Percentiles rank a stretch among this genome's conserved stretches.
phyloP scores from a whole-genome alignment of 78 protist species.

The Dictyostelium citrinum region DNA sequence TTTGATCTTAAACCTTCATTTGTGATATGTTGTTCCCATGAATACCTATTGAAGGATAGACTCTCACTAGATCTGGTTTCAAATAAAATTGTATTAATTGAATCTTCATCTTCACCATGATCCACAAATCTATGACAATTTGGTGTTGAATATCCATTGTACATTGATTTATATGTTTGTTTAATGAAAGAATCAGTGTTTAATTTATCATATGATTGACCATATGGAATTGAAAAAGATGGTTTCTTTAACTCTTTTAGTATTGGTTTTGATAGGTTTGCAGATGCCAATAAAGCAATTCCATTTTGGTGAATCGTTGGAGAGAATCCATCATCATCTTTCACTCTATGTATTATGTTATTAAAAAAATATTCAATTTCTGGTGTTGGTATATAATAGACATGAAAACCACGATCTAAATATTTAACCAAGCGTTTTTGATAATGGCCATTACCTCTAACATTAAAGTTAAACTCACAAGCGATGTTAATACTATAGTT shows the following conservation, averaged over 20 bases:
- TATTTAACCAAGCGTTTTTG: slow-evolving; percentile 20
- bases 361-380: neutral
- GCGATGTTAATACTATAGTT: slow-evolving; percentile 31
- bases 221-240: neutral
- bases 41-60: too few species aligned
- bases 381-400: neutral
- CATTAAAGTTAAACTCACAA: neutral
- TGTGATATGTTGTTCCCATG: neutral
- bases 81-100: neutral
- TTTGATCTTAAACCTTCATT: neutral
- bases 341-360: too few species aligned
- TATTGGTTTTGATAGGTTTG: neutral
- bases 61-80: too few species aligned
- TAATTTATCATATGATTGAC: neutral
- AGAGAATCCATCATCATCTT: neutral
- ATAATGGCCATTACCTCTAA: neutral
- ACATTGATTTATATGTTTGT: neutral
- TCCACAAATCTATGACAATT: neutral
- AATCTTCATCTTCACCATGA: neutral
- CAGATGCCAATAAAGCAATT: neutral
- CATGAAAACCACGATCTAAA: slow-evolving; percentile 8
- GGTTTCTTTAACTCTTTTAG: neutral
- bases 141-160: neutral
- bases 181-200: neutral
- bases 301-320: neutral